Base-by-base conservation (phyloP, 345 rosid species). In the Limnanthes douglasii region DNA sequence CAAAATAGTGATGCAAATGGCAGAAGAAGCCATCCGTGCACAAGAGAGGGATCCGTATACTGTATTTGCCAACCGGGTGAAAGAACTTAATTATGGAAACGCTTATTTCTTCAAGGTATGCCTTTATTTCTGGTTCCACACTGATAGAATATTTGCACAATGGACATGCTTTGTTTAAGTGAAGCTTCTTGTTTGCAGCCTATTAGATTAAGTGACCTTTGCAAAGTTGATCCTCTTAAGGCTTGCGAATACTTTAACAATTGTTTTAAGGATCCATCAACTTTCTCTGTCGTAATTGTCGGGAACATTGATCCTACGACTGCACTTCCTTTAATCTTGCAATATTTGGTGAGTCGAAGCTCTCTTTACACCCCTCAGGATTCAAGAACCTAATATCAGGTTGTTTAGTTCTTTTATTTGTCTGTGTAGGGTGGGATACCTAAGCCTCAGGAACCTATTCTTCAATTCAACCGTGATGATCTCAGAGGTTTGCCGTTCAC, bases 211-310 rank as follows among this genome's bases (percentile, higher is more conserved):
- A 59, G 62, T 51, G 93, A 86, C 51, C 93, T 82, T 22, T 58
- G 43, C 37, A 75, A 62, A 46, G 86, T 86, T 43, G 72, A 81
- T 55, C 97, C 97, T 12, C n/a, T 69, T 20, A 78, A 72, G 53
- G 93, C 93, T 23, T 86, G 97, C 20, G 88, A 82, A 36, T 86
- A 78, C 61, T 86, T 82, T 59, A 86, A 65, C 54, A 47, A 50
- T 53, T 82, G 97, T 62, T 82, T 78, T 53, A 75, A 68, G 71
- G 94, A 86, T 70, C 94, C 94, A 54, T 82, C 97, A 41, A 70
- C 73, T 42, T 82, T 82, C 50, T 78, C 97, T 16, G 74, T 82
- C 14, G 85, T 75, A 50, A 73, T 86, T 34, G 93, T 86, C 33
- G 97, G 97, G 69, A 78, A 75, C 60, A 68, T 78, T 12, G 64